Conservation (phyloP, 164 flowering plant species). For the Sedum album region DNA sequence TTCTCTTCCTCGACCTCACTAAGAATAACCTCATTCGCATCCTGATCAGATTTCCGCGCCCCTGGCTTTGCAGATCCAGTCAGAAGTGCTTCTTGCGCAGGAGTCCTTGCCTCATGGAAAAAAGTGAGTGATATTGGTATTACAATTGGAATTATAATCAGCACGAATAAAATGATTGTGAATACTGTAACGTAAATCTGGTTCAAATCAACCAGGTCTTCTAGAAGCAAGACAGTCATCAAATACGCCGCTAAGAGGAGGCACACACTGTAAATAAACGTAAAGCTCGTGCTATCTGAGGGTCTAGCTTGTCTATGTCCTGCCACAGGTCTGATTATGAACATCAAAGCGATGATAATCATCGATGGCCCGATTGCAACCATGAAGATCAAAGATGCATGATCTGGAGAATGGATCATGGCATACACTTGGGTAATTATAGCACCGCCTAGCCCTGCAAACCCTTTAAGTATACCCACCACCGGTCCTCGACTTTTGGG, state of each 20-base stretch:
- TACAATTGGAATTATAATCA: slow-evolving; percentile 52
- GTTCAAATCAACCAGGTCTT: slow-evolving; percentile 61
- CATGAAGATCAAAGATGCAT: slow-evolving; percentile 77
- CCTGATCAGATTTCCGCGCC: not conserved
- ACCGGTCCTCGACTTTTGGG: slow-evolving; percentile 91
- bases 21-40: slow-evolving; percentile 6
- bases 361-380: slow-evolving; percentile 88
- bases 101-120: slow-evolving; percentile 21
- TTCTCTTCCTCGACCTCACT: slow-evolving; percentile 9
- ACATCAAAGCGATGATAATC: slow-evolving; percentile 71
- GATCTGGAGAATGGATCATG: slow-evolving; percentile 58
- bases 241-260: slow-evolving; percentile 80
- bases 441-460: slow-evolving; percentile 89
- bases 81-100: slow-evolving; percentile 53
- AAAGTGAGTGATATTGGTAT: slow-evolving; percentile 51
- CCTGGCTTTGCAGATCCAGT: slow-evolving; percentile 30
- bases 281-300: slow-evolving; percentile 61
- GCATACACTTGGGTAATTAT: slow-evolving; percentile 77
- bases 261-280: slow-evolving; percentile 68
- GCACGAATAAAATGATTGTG: slow-evolving; percentile 47
- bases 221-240: slow-evolving; percentile 86
- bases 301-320: slow-evolving; percentile 72
- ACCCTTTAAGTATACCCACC: slow-evolving; percentile 91
- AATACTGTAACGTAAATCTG: slow-evolving; percentile 40
- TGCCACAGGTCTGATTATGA: slow-evolving; percentile 78